Conservation (phyloP, 768 basidiomycete species). For the Kockovaella imperatae region DNA sequence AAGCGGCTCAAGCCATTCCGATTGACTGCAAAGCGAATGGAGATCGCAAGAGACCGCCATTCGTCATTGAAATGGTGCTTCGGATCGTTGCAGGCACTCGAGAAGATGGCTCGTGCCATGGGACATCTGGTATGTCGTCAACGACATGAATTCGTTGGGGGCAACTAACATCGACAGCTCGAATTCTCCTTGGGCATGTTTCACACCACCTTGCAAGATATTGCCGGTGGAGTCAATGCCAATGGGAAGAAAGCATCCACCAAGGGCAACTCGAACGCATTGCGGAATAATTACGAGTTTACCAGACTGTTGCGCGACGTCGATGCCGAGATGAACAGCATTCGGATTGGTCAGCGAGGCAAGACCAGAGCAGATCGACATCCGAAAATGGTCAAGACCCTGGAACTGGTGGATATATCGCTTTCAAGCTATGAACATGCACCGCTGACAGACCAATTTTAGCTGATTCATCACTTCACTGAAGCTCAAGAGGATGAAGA, state of each 20-base stretch:
- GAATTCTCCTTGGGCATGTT: constrained; percentile 78
- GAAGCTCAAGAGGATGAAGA: constrained; percentile 44
- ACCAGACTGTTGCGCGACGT: constrained; percentile 62
- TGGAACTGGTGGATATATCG: constrained; percentile 51
- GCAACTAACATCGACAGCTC: no score
- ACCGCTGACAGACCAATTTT: neutral
- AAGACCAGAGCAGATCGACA: constrained; percentile 49
- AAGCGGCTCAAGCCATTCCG: constrained; percentile 59
- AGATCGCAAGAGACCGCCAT: constrained; percentile 35
- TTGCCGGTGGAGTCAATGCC: constrained; percentile 47
- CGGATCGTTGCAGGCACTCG: constrained; percentile 50
- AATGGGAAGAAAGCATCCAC: constrained; percentile 40
- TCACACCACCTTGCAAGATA: constrained; percentile 55
- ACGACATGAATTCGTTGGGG: no score
- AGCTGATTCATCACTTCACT: constrained; percentile 65
- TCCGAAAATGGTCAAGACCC: constrained; percentile 86
- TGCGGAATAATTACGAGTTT: constrained; percentile 50
- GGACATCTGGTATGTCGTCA: constrained; percentile 69
- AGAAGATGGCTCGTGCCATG: constrained; percentile 69
- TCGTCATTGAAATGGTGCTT: constrained; percentile 52
- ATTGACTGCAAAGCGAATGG: constrained; percentile 29
- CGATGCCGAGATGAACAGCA: constrained; percentile 50
- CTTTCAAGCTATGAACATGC: neutral
- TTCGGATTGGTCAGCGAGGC: constrained; percentile 47
- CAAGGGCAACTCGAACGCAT: constrained; percentile 33